Conservation (phyloP, 2,329 filamentous ascomycete genomes). For the Emydomyces testavorans region DNA sequence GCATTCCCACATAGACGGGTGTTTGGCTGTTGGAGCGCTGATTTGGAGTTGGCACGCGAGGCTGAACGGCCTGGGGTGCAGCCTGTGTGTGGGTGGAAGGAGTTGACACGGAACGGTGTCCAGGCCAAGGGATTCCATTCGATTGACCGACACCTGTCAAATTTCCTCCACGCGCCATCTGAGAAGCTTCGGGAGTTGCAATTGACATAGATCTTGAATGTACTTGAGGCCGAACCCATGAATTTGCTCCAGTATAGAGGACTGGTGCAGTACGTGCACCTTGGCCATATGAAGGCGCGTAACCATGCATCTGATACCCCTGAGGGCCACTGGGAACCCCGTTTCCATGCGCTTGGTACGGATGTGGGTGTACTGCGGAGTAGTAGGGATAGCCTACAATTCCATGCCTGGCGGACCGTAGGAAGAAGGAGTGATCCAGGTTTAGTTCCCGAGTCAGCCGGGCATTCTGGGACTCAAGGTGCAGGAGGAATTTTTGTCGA, state of each 20-base stretch:
- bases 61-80: too few relatives aligned
- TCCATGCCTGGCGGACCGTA: background rate
- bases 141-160: background rate
- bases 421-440: background rate
- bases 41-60: background rate
- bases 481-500: background rate
- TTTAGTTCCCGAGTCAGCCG: background rate
- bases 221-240: background rate
- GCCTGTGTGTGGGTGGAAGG: background rate
- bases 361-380: background rate
- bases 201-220: background rate
- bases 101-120: background rate
- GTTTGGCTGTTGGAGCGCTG: background rate
- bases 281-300: background rate
- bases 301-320: slow-evolving; percentile 1
- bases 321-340: background rate
- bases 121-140: background rate
- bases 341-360: background rate
- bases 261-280: background rate
- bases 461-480: background rate
- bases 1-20: background rate
- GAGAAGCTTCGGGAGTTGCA: background rate
- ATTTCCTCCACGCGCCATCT: background rate
- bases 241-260: background rate
- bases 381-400: background rate